Conservation (phyloP, 2,329 filamentous ascomycete genomes). For the Alternaria brassicicola region DNA sequence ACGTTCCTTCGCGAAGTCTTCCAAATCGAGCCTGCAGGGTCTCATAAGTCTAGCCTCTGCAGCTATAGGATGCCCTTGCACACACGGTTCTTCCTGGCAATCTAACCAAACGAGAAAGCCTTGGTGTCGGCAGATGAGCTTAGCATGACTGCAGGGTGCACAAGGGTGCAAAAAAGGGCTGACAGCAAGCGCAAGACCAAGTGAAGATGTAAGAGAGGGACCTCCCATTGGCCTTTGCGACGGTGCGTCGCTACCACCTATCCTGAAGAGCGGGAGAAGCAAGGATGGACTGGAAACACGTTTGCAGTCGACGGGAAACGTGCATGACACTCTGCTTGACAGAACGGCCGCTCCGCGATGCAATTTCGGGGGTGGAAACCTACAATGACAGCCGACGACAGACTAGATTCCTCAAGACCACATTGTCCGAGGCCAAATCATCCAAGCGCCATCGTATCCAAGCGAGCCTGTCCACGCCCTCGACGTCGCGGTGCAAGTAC, state of each 20-base stretch:
- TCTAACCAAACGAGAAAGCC: constrained; percentile 13
- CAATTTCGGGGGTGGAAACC: background rate
- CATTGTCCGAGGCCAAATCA: background rate
- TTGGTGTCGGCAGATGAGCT: constrained; percentile 13
- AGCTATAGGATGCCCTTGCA: background rate
- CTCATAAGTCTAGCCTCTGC: background rate
- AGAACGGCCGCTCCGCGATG: constrained; percentile 4
- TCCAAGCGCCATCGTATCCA: constrained; percentile 1
- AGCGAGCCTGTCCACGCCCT: background rate
- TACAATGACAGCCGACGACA: background rate
- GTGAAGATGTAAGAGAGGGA: background rate
- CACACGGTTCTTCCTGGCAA: constrained; percentile 5
- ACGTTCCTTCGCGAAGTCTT: background rate
- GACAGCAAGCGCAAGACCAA: background rate
- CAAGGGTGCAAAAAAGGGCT: background rate
- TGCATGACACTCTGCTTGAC: constrained; percentile 9
- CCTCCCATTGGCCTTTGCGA: background rate
- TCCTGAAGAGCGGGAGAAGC: background rate
- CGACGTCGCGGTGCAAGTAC: constrained; percentile 1
- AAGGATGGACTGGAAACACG: constrained; percentile 5
- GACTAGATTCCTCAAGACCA: constrained; percentile 1
- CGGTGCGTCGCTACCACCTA: background rate
- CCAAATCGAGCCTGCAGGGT: background rate
- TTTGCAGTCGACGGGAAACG: constrained; percentile 5
- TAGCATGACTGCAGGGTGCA: constrained; percentile 1